These are phyloP conservation scores for Teratosphaeria gauchensis DNA, from an alignment of 2,329 filamentous ascomycete genomes.

Conservation along the genomic window DNA sequence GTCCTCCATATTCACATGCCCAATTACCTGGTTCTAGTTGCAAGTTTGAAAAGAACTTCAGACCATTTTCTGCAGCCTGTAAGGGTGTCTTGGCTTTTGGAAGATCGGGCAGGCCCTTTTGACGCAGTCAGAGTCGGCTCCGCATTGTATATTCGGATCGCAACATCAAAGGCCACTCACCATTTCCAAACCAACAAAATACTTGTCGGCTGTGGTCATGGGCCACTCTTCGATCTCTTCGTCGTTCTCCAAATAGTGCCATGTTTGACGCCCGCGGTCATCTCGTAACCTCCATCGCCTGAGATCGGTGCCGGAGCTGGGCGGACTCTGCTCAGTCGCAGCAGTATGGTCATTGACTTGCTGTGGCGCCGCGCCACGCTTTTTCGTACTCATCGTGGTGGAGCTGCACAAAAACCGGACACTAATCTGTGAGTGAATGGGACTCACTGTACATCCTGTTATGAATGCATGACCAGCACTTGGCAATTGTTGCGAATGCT, in stretches of 20 bases:
- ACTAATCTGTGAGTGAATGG: too few species aligned
- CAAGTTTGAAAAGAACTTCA: conserved; percentile 80
- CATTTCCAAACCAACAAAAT: conserved; percentile 68
- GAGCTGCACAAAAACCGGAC: too few species aligned
- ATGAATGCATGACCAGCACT: too few species aligned
- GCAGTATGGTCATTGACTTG: conserved; percentile 14
- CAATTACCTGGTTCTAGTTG: conserved; percentile 86
- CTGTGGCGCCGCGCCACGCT: conserved; percentile 7
- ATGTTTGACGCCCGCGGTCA: conserved; percentile 78
- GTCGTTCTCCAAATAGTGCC: conserved; percentile 77
- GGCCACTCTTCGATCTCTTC: conserved; percentile 68
- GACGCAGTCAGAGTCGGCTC: conserved; percentile 1
- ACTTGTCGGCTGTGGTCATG: conserved; percentile 81
- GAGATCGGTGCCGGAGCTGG: conserved; percentile 53
- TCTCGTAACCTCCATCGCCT: conserved; percentile 76
- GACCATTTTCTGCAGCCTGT: conserved; percentile 69
- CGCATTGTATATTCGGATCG: not conserved
- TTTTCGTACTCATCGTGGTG: conserved; percentile 9
- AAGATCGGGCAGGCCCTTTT: conserved; percentile 58
- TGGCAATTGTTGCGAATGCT: too few species aligned
- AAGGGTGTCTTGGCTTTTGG: conserved; percentile 62
- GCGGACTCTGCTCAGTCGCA: not conserved
- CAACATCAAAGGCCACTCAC: conserved; percentile 41
- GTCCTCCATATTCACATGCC: conserved; percentile 95
- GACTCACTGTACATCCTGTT: too few species aligned